Evolutionary conservation across 345 rosid genomes (phyloP).

Genomic region (Citrus glauca): DNA sequence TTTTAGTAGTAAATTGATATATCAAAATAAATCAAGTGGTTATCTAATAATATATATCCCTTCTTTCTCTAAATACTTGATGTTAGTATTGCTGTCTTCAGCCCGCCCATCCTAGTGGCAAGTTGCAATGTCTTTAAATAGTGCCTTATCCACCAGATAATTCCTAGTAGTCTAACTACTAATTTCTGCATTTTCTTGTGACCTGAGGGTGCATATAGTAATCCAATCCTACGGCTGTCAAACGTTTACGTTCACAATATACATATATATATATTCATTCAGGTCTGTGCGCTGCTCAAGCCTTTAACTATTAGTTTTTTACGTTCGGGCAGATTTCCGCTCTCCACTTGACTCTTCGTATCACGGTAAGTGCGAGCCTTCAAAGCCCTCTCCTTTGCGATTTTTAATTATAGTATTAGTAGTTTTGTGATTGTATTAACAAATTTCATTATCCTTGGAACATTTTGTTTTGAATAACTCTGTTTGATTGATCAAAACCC

Average conservation of each 20-base stretch:
- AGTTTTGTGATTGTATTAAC: background rate
- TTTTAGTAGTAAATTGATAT: too few species aligned
- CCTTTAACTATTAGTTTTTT: too few species aligned
- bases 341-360: background rate
- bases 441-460: background rate
- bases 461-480: background rate
- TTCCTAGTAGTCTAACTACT: too few species aligned
- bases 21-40: too few species aligned
- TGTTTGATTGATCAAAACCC: background rate
- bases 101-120: background rate
- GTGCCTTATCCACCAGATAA: background rate
- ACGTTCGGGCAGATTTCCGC: background rate
- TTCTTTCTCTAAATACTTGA: background rate
- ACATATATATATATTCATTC: background rate
- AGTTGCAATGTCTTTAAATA: background rate
- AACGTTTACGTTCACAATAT: background rate
- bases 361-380: conserved; percentile 8
- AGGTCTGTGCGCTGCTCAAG: background rate
- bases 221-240: conserved; percentile 4
- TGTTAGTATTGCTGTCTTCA: background rate
- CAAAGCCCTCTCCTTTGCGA: background rate
- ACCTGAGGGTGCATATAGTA: background rate
- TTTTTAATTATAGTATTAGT: background rate
- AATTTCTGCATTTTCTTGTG: background rate
- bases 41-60: too few species aligned